Evolutionary conservation across 305 asterid species (phyloP), one percentile per base, ranked within the genome.

Genomic region (Caryopteris hybrid): DNA sequence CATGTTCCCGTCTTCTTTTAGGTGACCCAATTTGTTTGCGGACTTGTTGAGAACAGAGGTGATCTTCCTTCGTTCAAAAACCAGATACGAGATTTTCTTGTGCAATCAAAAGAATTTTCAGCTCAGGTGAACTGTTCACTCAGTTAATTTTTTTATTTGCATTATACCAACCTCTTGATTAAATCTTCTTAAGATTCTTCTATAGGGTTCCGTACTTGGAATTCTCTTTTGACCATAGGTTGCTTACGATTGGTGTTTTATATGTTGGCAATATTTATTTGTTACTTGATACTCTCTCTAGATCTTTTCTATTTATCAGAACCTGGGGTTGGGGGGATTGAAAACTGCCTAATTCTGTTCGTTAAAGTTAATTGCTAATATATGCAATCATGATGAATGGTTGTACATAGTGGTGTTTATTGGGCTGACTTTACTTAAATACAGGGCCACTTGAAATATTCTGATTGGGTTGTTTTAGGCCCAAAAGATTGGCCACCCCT

Each of bases 21-120:
- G 98, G 95, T 91, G 17, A 75, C 98, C 57, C 92, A 83, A 69
- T 89, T 91, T 75, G 98, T 91, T 54, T 83, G 73, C 70, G 94
- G 88, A 61, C 98, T 89, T 57, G 83, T 91, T 64, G 94, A 85
- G 70, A 89, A 89, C 1, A 78, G 79, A 61, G 31, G 61, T 27
- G 92, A 89, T 58, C 82, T 76, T 60, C 51, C 90, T 13, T 45
- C 84, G 2, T 91, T 91, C 91, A 91, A 91, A 75, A 73, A 91
- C 77, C 88, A 84, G 71, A 91, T 89, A 53, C 76, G 96, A 42
- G 96, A 91, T 74, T 89, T 91, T 78, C 96, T 91, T 45, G 86
- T 85, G 68, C 98, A 91, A 70, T 91, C 95, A 3, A 89, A 91
- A 78, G 96, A 84, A 66, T 91, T 89, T 74, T 89, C 98, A 34